These are phyloP conservation scores for Penicillium sp. DNA, from an alignment of 2,329 filamentous ascomycete genomes.

Conservation along the genomic window DNA sequence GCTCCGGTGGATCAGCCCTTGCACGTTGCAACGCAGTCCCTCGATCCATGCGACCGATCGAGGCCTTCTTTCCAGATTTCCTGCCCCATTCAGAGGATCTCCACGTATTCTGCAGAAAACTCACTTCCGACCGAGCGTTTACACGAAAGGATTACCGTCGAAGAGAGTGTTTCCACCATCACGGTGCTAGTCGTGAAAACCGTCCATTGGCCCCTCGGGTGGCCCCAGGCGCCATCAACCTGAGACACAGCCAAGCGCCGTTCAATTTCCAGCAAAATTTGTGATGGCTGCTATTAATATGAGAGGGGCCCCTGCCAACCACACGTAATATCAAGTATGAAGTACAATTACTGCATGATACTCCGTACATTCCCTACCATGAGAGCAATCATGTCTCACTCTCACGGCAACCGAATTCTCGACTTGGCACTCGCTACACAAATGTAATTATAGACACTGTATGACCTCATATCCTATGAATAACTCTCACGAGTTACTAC, in stretches of 20 bases:
- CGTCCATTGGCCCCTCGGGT: background rate
- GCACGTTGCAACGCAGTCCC: background rate
- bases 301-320: background rate
- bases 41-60: background rate
- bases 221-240: constrained; percentile 15
- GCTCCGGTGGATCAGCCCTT: constrained; percentile 9
- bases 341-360: too few species aligned
- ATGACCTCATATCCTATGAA: background rate
- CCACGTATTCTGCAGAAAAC: too few species aligned
- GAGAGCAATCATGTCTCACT: background rate
- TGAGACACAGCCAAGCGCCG: constrained; percentile 23
- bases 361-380: too few species aligned
- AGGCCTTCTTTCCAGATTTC: background rate
- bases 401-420: background rate
- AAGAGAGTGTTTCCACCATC: background rate
- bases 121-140: background rate
- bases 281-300: constrained; percentile 7
- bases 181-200: background rate
- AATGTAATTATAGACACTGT: background rate
- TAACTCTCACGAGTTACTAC: too few species aligned
- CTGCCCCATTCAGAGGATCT: too few species aligned
- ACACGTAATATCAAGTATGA: background rate
- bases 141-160: background rate
- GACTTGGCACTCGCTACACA: background rate
- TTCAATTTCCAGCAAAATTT: background rate